Conservation (phyloP, 306 rosid species). For the Fagus crenata region DNA sequence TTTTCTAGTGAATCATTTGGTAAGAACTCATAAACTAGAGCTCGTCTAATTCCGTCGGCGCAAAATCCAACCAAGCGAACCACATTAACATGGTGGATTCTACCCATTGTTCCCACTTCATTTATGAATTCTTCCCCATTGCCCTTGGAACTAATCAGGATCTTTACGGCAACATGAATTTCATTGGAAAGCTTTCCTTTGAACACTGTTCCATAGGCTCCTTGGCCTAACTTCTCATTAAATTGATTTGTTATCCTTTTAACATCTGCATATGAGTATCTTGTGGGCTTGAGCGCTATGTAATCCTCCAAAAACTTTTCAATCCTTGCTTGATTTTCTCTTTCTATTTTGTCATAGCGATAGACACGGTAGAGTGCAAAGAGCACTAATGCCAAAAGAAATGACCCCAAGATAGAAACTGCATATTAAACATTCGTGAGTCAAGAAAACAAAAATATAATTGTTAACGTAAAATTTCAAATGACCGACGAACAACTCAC, state of each 20-base stretch:
- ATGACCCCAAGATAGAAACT: neutral
- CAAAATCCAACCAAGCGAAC: constrained; percentile 25
- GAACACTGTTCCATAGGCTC: constrained; percentile 1
- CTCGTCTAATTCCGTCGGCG: constrained; percentile 24
- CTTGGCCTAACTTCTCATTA: neutral
- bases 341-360: no score
- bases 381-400: neutral
- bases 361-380: no score
- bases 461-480: no score
- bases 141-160: neutral
- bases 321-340: constrained; percentile 6
- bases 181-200: constrained; percentile 1
- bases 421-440: no score
- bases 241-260: constrained; percentile 10
- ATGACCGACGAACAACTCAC: neutral
- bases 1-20: constrained; percentile 25
- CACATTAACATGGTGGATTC: neutral
- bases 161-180: neutral
- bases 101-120: constrained; percentile 3
- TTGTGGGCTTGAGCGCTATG: constrained; percentile 30
- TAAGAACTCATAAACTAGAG: constrained; percentile 31
- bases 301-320: constrained; percentile 28
- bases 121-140: neutral
- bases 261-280: constrained; percentile 31
- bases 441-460: no score